A percentile compares a stretch with the other conserved stretches of the same genome.
phyloP scores from a whole-genome alignment of 2,329 filamentous ascomycete genomes.

The Cordyceps javanica region DNA sequence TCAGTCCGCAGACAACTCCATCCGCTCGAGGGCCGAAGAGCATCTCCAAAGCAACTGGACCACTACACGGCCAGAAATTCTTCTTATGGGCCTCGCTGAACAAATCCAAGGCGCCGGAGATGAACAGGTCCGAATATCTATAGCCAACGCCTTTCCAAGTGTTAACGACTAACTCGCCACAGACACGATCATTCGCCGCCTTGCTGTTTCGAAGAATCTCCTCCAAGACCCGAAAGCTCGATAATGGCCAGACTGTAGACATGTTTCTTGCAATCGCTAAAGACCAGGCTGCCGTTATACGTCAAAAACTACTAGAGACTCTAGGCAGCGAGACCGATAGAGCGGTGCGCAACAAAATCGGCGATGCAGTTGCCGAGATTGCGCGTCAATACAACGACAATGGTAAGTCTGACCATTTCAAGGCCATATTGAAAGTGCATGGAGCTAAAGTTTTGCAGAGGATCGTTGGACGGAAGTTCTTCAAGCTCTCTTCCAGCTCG shows the following conservation, averaged over 20 bases:
- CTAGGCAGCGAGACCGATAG: constrained; percentile 67
- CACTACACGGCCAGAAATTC: constrained; percentile 68
- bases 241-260: constrained; percentile 66
- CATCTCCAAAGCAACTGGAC: constrained; percentile 91
- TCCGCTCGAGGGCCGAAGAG: constrained; percentile 82
- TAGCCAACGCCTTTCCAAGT: constrained; percentile 1
- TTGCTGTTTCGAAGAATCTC: constrained; percentile 93
- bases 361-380: constrained; percentile 93
- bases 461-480: constrained; percentile 88
- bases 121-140: constrained; percentile 52
- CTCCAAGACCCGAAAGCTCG: constrained; percentile 76
- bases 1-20: constrained; percentile 80
- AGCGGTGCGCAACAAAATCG: constrained; percentile 86
- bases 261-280: constrained; percentile 74
- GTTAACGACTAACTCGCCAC: constrained; percentile 17
- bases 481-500: constrained; percentile 78
- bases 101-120: constrained; percentile 78
- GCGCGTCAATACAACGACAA: constrained; percentile 92
- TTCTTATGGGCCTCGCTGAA: constrained; percentile 91
- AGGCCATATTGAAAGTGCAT: not conserved
- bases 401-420: constrained; percentile 49
- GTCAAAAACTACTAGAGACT: constrained; percentile 74
- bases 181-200: constrained; percentile 87
- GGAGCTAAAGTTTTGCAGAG: constrained; percentile 42
- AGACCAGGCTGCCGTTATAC: constrained; percentile 71